Percentiles rank a stretch among this genome's conserved stretches.
phyloP scores from a whole-genome alignment of 2,329 filamentous ascomycete genomes.

The Hysterium pulicare region DNA sequence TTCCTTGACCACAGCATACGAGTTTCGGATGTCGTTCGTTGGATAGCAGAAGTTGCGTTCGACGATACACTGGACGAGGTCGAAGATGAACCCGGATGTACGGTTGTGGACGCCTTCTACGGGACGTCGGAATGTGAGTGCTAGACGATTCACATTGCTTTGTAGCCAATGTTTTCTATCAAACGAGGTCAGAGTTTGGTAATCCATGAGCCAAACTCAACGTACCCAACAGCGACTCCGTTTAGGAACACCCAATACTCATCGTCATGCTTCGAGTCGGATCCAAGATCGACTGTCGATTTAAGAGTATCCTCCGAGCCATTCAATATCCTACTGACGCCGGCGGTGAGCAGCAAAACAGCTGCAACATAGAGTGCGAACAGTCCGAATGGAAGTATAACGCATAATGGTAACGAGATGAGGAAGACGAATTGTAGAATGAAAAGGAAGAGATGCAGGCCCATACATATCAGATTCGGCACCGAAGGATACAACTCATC shows the following conservation, averaged over 20 bases:
- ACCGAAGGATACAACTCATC: constrained; percentile 62
- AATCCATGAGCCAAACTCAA: constrained; percentile 8
- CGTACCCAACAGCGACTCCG: constrained; percentile 63
- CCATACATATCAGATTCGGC: constrained; percentile 56
- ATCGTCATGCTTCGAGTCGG: constrained; percentile 39
- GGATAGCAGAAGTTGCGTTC: constrained; percentile 73
- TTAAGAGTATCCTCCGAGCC: constrained; percentile 39
- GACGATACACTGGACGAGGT: constrained; percentile 72
- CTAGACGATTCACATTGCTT: constrained; percentile 67
- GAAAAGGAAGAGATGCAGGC: constrained; percentile 57
- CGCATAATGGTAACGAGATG: constrained; percentile 51
- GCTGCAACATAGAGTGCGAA: constrained; percentile 25
- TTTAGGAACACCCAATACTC: constrained; percentile 83
- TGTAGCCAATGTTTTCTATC: constrained; percentile 39
- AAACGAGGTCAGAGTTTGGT: constrained; percentile 12
- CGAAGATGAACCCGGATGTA: constrained; percentile 69
- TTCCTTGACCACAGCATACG: constrained; percentile 62
- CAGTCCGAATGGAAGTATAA: constrained; percentile 45
- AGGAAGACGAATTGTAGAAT: constrained; percentile 61
- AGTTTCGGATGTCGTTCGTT: constrained; percentile 57
- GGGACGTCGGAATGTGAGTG: constrained; percentile 68
- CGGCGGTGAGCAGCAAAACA: constrained; percentile 27
- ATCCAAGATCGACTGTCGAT: constrained; percentile 54
- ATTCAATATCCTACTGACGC: constrained; percentile 34
- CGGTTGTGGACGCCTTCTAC: constrained; percentile 72